These are phyloP conservation scores for Ceratobasidium sp. DNA, from an alignment of 1,284 basidiomycete species.

Conservation along the genomic window DNA sequence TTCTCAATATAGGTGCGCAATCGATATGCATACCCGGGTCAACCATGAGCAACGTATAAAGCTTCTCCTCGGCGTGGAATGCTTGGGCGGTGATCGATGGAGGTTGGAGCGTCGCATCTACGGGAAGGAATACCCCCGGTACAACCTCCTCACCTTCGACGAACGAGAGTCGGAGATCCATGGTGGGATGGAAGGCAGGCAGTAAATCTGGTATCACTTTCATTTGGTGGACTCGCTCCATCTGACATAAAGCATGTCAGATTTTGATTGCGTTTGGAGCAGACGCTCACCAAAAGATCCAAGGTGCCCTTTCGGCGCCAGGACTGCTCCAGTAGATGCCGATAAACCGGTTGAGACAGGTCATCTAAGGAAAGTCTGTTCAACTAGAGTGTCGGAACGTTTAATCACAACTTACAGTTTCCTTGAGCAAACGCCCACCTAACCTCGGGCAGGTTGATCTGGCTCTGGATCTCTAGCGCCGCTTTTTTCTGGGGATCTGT, in stretches of 20 bases:
- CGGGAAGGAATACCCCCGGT: conserved; percentile 68
- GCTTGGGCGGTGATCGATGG: conserved; percentile 74
- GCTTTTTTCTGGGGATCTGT: conserved; percentile 55
- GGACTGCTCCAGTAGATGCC: conserved; percentile 79
- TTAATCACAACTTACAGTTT: conserved; percentile 62
- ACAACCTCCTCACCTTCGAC: conserved; percentile 60
- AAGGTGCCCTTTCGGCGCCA: conserved; percentile 86
- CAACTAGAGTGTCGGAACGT: conserved; percentile 46
- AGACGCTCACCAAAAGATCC: conserved; percentile 70
- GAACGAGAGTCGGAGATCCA: conserved; percentile 73
- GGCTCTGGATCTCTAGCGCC: conserved; percentile 67
- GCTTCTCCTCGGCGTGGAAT: conserved; percentile 77
- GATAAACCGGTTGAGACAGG: conserved; percentile 66
- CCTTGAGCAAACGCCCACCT: conserved; percentile 78
- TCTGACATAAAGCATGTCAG: conserved; percentile 57
- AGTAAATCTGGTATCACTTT: conserved; percentile 87
- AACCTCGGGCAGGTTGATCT: conserved; percentile 78
- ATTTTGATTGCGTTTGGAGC: not conserved
- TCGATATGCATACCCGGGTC: conserved; percentile 68
- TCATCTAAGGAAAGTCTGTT: conserved; percentile 49
- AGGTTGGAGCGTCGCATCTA: conserved; percentile 62
- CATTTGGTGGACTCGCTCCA: conserved; percentile 92
- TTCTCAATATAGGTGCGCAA: not conserved
- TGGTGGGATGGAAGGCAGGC: conserved; percentile 70
- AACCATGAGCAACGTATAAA: conserved; percentile 89